Base-by-base conservation (phyloP, 2,329 filamentous ascomycete species). In the Sporothrix globosa region DNA sequence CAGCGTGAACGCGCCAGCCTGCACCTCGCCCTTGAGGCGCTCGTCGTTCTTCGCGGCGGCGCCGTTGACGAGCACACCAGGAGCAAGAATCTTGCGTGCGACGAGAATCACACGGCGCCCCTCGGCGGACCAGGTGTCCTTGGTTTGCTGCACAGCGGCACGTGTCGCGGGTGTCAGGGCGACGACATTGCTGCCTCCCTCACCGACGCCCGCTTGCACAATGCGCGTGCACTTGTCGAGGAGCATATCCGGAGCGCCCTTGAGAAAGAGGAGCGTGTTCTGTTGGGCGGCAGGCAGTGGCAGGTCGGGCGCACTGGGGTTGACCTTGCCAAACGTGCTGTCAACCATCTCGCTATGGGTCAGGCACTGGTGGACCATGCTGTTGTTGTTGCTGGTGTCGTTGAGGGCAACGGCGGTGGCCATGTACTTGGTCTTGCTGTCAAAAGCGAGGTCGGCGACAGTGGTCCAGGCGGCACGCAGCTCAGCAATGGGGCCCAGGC, bases 401-500 rank as follows among this genome's bases (percentile, higher is more conserved):
- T 78, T 78, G 60, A 84, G 73, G 1, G 82, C 82, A 60, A 90
- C 85, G 0, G 89, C 84, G 39, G 87, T 84, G 69, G 93, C 86
- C 87, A 93, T 93, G 77, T 89, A 93, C 79, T 94, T 94, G 80
- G 93, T 93, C 82, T 92, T 92, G 80, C 89, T 92, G 80, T 93
- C 93, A 79, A 94, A 94, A 0, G 90, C 87, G 30, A 92, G 81
- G 69, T 91, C 88, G 74, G 88, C 93, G 1, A 86, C 84, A 63
- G 86, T 89, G 65, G 85, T 85, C 89, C 90, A 93, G 73, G 84
- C 82, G 10, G 83, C 82, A 5, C 88, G 85, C 4, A 91, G 80
- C 67, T 90, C 85, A 0, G 83, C 79, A 0, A 92, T 86, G 0
- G 86, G 81, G 0, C 86, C 85, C 0, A 93, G 82, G 3, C 81